These are phyloP conservation scores for Tulasnella sp. DNA, from an alignment of 768 basidiomycete species.

Conservation along the genomic window DNA sequence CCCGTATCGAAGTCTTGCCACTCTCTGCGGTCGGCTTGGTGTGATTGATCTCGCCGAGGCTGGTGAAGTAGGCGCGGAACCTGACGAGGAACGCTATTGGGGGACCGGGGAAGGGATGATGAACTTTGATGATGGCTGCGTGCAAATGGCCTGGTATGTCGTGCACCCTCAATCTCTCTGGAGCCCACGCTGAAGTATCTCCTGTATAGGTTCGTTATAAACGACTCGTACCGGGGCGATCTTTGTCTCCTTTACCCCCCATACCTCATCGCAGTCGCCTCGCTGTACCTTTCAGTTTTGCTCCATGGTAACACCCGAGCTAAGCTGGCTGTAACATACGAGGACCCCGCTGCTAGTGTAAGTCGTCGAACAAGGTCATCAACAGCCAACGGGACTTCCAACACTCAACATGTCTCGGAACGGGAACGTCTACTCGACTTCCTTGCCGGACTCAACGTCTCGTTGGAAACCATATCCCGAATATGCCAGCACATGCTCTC, in stretches of 20 bases:
- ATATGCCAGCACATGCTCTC: slow-evolving; percentile 86
- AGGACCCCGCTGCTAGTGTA: slow-evolving; percentile 26
- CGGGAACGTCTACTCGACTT: slow-evolving; percentile 57
- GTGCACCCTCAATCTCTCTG: neutral
- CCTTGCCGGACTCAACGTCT: slow-evolving; percentile 76
- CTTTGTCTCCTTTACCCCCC: slow-evolving; percentile 92
- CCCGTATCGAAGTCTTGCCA: slow-evolving; percentile 79
- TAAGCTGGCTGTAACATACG: slow-evolving; percentile 17
- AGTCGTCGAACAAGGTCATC: slow-evolving; percentile 30
- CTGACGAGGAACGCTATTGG: slow-evolving; percentile 56
- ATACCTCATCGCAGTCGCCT: slow-evolving; percentile 84
- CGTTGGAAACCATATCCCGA: slow-evolving; percentile 63
- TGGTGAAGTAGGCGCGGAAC: slow-evolving; percentile 40
- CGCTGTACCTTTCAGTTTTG: slow-evolving; percentile 77
- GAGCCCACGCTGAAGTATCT: neutral
- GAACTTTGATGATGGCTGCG: slow-evolving; percentile 56
- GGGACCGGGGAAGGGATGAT: slow-evolving; percentile 69
- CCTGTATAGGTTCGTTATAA: slow-evolving; percentile 73
- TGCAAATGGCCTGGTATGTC: slow-evolving; percentile 84
- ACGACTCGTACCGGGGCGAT: slow-evolving; percentile 90
- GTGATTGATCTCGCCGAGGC: slow-evolving; percentile 30
- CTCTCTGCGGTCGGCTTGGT: slow-evolving; percentile 56
- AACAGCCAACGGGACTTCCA: slow-evolving; percentile 18
- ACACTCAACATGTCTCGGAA: slow-evolving; percentile 25
- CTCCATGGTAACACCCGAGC: slow-evolving; percentile 47